Evolutionary conservation across 192 early-diverging fungal genomes (phyloP), one percentile per base, ranked within the genome.

Genomic region (Diversispora epigaea): DNA sequence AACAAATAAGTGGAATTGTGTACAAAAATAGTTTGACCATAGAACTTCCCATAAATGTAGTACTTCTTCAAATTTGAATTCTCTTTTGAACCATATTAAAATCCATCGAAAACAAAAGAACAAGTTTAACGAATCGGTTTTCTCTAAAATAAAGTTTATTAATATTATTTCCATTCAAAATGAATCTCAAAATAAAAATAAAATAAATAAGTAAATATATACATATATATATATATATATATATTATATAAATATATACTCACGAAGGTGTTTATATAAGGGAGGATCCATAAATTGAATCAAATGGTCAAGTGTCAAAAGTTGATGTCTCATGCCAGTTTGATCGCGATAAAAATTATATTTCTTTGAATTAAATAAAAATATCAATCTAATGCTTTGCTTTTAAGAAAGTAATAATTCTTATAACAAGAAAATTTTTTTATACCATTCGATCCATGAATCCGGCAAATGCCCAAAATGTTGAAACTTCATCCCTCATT

Each of bases 21-120:
- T 84, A 4, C 93, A 91, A 32, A 92, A 78, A 65, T 90, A 85
- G 70, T 93, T 88, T 4, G 90, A 86, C 85, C 89, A 93, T 21
- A 94, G 77, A 8, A 93, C 91, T 78, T 98, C 96, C 98, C 98
- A 98, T 21, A 99, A 78, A 44, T 82, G 73, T 80, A 93, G 79
- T 19, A 93, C 84, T 49, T 98, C 92, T 4, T 89, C 85, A 86
- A 94, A 97, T 71, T 86, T 81, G 73, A 98, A 98, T 81, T 99
- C 98, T 57, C 98, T 90, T 81, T 99, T 99, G 80, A 96, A 99
- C 84, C 93, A 93, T 41, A 99, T 90, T 47, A 99, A 78, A 19
- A 99, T 84, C 97, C 97, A 99, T 45, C 98, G 92, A 86, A 98
- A 99, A 81, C 96, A 98, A 80, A 91, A 95, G 77, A 99, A 99